Evolutionary conservation across 371 early-diverging fungal species (phyloP), one percentile per base, ranked within the genome.

Genomic region (Mortierella sp.): DNA sequence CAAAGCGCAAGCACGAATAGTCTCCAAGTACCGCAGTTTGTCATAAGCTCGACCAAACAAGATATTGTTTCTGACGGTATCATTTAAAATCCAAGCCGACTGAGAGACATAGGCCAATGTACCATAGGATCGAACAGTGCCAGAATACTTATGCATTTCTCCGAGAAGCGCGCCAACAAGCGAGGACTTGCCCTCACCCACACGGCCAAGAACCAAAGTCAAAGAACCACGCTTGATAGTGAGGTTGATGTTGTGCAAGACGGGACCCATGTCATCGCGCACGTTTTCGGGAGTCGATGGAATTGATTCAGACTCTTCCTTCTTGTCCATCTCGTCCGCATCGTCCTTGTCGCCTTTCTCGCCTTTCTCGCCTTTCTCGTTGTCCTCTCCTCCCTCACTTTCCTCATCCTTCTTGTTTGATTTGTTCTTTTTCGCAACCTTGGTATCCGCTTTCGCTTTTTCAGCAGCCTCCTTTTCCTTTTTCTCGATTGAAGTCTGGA

Each of bases 11-110:
- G 87, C 86, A 58, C 85, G 83, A 9, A 95, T 65, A 1, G 88
- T 88, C 11, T 85, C 67, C 24, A 83, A 59, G 72, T 93, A 95
- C 4, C 92, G 87, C 32, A 84, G 84, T 55, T 86, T 85, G 66
- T 96, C 94, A 76, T 85, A 94, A 0, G 87, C 88, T 65, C 84
- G 86, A 19, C 97, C 97, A 90, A 98, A 97, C 32, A 95, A 73
- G 72, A 97, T 94, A 77, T 97, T 97, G 55, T 96, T 95, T 22
- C 94, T 88, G 3, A 97, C 67, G 0, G 95, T 92, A 22, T 92
- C 92, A 66, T 95, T 96, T 89, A 94, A 90, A 43, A 98, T 92
- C 96, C 96, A 97, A 28, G 98, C 91, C 24, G 92, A 86, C 62
- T 94, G 94, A 13, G 93, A 86, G n/a, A 92, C 92, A 84, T 93